Conservation (phyloP, 305 asterid genomes). For the Fraxinus baroniana region DNA sequence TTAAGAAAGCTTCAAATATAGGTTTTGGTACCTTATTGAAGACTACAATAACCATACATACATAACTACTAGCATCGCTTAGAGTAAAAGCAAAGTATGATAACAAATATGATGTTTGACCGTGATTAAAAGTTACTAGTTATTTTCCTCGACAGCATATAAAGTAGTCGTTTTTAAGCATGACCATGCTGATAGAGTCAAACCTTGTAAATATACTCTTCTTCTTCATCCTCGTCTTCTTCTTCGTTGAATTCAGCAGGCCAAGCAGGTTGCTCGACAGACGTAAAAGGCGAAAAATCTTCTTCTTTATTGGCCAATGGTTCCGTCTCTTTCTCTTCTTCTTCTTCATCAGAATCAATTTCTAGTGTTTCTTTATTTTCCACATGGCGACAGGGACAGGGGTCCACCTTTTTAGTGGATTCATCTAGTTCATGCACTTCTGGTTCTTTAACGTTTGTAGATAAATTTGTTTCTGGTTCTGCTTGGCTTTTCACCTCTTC, state of each 20-base stretch:
- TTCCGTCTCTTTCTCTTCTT: background rate
- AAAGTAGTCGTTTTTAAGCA: background rate
- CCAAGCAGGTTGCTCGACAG: background rate
- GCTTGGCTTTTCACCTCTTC: background rate
- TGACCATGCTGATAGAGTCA: background rate
- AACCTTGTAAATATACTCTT: background rate
- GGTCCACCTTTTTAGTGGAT: background rate
- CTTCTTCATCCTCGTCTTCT: background rate
- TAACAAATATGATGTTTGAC: background rate
- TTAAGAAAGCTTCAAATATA: background rate
- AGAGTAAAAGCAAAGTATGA: background rate
- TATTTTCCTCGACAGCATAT: background rate
- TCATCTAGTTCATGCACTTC: background rate
- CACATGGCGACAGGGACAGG: background rate
- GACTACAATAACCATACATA: background rate
- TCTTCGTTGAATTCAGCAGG: background rate
- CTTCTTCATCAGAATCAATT: background rate
- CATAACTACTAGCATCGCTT: background rate
- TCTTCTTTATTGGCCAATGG: background rate
- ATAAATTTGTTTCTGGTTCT: background rate
- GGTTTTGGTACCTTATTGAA: background rate
- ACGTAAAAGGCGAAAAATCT: background rate
- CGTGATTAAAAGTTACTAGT: background rate
- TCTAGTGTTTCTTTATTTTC: background rate
- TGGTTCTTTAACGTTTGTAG: background rate